These are phyloP conservation scores for Fusarium sp. DNA, from an alignment of 2,329 filamentous ascomycete species.

Conservation along the genomic window DNA sequence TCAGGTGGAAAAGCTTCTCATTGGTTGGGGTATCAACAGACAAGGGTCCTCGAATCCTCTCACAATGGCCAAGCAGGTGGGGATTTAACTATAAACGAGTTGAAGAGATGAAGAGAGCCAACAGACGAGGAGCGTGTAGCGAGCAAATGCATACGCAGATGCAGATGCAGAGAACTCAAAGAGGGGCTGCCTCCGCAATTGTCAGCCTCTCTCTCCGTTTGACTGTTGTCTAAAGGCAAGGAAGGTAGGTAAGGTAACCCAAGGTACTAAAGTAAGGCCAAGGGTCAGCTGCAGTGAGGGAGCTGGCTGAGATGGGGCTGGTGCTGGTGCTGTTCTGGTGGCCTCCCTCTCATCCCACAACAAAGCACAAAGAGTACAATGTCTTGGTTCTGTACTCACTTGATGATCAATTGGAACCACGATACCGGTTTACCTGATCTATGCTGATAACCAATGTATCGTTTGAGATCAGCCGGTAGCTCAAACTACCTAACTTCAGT, in stretches of 20 bases:
- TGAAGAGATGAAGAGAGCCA: conserved; percentile 25
- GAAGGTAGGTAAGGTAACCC: not conserved
- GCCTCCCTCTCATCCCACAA: conserved; percentile 25
- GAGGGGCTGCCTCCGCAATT: conserved; percentile 41
- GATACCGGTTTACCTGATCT: not conserved
- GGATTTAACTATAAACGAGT: conserved; percentile 24
- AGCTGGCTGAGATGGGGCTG: conserved; percentile 30
- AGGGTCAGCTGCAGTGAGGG: conserved; percentile 29
- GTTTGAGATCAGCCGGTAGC: conserved; percentile 2
- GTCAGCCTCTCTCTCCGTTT: conserved; percentile 40
- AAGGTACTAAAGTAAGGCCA: not conserved
- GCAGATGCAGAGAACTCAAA: conserved; percentile 8
- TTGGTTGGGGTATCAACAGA: not conserved
- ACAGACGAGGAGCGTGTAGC: conserved; percentile 14
- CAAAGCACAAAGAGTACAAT: conserved; percentile 21
- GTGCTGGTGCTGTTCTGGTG: conserved; percentile 13
- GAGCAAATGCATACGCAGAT: not conserved
- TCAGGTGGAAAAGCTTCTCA: not conserved
- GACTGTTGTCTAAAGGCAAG: not conserved
- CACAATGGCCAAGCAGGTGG: conserved; percentile 13
- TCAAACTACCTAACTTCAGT: not conserved
- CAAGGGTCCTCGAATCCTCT: conserved; percentile 16
- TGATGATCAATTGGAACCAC: not conserved
- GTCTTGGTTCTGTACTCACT: conserved; percentile 33
- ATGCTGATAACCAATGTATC: not conserved